Base-by-base conservation (phyloP, 208 protist genomes). In the Leishmania gerbilli region DNA sequence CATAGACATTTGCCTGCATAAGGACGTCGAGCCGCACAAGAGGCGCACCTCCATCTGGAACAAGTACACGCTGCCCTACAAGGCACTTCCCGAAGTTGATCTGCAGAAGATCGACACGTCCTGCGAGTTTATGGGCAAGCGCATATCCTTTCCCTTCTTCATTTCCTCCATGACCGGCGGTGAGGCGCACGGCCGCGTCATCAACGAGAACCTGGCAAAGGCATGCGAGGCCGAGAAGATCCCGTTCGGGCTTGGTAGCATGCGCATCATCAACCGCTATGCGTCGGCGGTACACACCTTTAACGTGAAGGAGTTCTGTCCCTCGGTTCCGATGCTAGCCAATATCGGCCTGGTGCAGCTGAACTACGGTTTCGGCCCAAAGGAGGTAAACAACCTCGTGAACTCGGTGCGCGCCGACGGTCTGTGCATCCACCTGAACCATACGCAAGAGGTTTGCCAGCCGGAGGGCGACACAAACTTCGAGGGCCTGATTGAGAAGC, bases 391-490 rank as follows among this genome's bases (percentile, higher is more conserved):
- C 79, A 91, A 93, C 40, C 84, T 98, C 24, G 86, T 97, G 27
- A 83, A 95, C 71, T 87, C 82, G 45, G 93, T 98, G 24, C 88
- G 91, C 8, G 95, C 95, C 13, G 95, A 98, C 65, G 95, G 92
- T 24, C 84, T 98, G 19, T 98, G 96, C 85, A 95, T 98, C 64
- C 95, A 98, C 80, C 83, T 98, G 19, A 98, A 98, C 85, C 95
- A 97, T 87, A 94, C 90, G 13, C 95, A 98, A 79, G 93, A 98
- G 82, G 85, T 91, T 9, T 96, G 93, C 80, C 95, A 98, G 82
- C 95, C 94, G n/a, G 93, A 98, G 82, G 95, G 95, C 34, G 95
- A 98, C 85, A 96, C 92, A 40, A 97, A 98, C 84, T 98, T 98
- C 84, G 93, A 89, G 68, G 91, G 87, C 17, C 84, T 98, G 27